Conservation (phyloP, 768 basidiomycete genomes). For the Filobasidium floriforme region DNA sequence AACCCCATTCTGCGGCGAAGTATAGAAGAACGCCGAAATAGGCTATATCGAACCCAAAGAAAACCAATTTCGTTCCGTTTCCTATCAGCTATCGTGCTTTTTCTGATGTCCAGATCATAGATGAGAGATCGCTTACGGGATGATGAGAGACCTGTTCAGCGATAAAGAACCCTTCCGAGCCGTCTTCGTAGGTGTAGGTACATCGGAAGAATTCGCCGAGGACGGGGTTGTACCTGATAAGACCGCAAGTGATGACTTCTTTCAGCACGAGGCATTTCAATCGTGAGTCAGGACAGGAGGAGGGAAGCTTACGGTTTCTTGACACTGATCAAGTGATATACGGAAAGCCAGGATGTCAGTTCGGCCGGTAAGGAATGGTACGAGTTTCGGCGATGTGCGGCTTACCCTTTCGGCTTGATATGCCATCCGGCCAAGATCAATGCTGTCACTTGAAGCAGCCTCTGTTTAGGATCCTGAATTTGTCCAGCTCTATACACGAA, state of each 20-base stretch:
- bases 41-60: constrained; percentile 24
- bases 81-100: too few relatives aligned
- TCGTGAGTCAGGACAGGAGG: not conserved
- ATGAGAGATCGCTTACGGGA: constrained; percentile 48
- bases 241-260: constrained; percentile 45
- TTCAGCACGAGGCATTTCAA: not conserved
- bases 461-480: constrained; percentile 74
- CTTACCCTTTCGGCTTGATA: constrained; percentile 84
- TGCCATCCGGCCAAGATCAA: constrained; percentile 73
- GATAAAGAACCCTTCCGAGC: constrained; percentile 85
- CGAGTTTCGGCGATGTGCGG: not conserved
- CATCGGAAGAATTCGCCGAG: constrained; percentile 98
- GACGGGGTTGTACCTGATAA: constrained; percentile 70
- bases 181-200: constrained; percentile 82
- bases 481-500: constrained; percentile 58
- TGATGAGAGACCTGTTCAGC: constrained; percentile 98
- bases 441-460: constrained; percentile 81
- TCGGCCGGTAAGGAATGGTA: not conserved
- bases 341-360: too few relatives aligned
- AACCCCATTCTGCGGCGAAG: constrained; percentile 80
- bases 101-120: too few relatives aligned
- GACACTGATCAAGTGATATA: constrained; percentile 52
- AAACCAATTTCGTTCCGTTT: too few relatives aligned
- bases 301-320: constrained; percentile 85
- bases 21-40: constrained; percentile 83